These are phyloP conservation scores for Kwoniella europaea DNA, from an alignment of 768 basidiomycete species.

Conservation along the genomic window DNA sequence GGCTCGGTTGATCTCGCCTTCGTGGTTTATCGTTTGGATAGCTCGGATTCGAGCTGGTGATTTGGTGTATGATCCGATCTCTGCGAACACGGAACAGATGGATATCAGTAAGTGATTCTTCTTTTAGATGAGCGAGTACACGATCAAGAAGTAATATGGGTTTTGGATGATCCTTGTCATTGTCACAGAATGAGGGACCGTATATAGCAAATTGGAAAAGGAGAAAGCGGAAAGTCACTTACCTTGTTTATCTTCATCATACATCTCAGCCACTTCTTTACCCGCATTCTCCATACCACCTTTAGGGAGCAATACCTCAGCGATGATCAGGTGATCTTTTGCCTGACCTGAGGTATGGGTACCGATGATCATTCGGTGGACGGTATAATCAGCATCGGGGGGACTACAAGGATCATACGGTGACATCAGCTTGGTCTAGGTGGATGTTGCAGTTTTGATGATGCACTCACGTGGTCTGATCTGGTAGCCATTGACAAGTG, in stretches of 20 bases:
- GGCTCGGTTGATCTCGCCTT: constrained; percentile 93
- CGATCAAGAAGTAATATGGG: too few species aligned
- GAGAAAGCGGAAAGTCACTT: constrained; percentile 21
- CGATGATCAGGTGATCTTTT: constrained; percentile 94
- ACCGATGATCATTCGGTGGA: constrained; percentile 90
- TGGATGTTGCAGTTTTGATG: constrained; percentile 18
- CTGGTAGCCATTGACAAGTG: constrained; percentile 99
- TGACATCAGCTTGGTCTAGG: too few species aligned
- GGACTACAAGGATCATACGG: constrained; percentile 63
- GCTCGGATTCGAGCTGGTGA: constrained; percentile 85
- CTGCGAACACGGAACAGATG: constrained; percentile 55
- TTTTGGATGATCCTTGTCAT: background rate
- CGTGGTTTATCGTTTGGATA: constrained; percentile 92
- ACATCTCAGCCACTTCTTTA: constrained; percentile 70
- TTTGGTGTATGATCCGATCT: constrained; percentile 88
- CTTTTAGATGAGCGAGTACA: too few species aligned
- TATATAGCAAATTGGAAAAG: background rate
- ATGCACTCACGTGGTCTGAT: constrained; percentile 80
- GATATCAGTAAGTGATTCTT: too few species aligned
- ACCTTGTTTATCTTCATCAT: constrained; percentile 86
- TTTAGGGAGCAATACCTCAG: constrained; percentile 89
- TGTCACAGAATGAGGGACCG: background rate
- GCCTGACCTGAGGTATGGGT: constrained; percentile 96
- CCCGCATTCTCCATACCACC: constrained; percentile 67
- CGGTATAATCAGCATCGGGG: constrained; percentile 88